phyloP scores from a whole-genome alignment of 2,329 filamentous ascomycete species.

The Elsinoe australis region DNA sequence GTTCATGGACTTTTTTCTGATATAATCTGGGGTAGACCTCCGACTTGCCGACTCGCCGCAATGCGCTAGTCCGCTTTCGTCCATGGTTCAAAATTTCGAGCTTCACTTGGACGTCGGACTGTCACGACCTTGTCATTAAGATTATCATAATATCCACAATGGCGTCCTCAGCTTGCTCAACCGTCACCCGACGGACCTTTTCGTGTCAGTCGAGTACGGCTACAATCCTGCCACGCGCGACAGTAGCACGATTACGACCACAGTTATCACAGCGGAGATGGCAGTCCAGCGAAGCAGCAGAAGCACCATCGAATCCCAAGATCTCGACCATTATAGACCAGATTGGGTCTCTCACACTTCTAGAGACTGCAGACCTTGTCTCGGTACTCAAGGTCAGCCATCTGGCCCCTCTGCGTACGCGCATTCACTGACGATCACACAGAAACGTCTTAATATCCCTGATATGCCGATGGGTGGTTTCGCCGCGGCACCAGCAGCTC shows the following conservation, averaged over 20 bases:
- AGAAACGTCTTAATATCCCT: slow-evolving; percentile 95
- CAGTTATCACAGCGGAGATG: slow-evolving; percentile 54
- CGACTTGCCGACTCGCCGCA: too few species aligned
- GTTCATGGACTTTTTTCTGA: slow-evolving; percentile 3
- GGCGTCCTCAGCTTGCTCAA: slow-evolving; percentile 6
- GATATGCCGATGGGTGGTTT: slow-evolving; percentile 94
- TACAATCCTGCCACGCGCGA: background rate
- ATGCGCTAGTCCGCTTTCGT: too few species aligned
- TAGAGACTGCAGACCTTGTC: slow-evolving; percentile 96
- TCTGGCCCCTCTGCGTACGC: background rate
- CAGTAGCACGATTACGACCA: slow-evolving; percentile 3
- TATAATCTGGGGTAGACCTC: too few species aligned
- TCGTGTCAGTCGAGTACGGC: background rate
- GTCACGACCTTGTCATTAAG: background rate
- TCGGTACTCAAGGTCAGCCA: slow-evolving; percentile 77
- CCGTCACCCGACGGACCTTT: background rate
- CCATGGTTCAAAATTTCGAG: slow-evolving; percentile 14
- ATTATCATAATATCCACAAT: background rate
- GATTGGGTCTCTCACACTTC: slow-evolving; percentile 93
- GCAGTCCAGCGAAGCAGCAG: slow-evolving; percentile 71
- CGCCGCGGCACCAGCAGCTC: slow-evolving; percentile 52
- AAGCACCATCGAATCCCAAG: slow-evolving; percentile 64
- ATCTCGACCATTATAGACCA: slow-evolving; percentile 93
- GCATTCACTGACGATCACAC: slow-evolving; percentile 19
- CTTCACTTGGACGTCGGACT: background rate